Percentiles rank a stretch among this genome's conserved stretches.
Evolutionary conservation across 768 basidiomycete species (phyloP).

Genomic region (Pleurotus cornucopiae): DNA sequence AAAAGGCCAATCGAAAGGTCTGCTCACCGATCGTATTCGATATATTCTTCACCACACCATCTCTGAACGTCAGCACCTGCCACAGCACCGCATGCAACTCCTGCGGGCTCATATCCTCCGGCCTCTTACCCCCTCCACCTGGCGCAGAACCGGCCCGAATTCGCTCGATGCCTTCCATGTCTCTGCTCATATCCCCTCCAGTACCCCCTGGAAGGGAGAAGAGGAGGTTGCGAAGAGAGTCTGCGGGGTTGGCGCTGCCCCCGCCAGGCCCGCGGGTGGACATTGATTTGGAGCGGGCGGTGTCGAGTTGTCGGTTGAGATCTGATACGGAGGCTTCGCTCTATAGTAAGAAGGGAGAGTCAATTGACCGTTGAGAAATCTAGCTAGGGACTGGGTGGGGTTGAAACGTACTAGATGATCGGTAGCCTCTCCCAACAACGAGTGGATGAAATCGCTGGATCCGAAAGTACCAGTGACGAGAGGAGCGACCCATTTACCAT

Average conservation of each 20-base stretch:
- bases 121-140: slow-evolving; percentile 59
- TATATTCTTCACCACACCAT: slow-evolving; percentile 80
- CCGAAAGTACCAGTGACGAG: slow-evolving; percentile 84
- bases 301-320: slow-evolving; percentile 72
- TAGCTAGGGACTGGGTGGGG: background rate
- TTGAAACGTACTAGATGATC: slow-evolving; percentile 50
- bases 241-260: slow-evolving; percentile 31
- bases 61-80: slow-evolving; percentile 83
- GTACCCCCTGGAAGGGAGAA: slow-evolving; percentile 58
- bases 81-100: slow-evolving; percentile 81
- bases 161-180: slow-evolving; percentile 69
- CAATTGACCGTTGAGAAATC: background rate
- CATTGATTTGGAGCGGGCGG: slow-evolving; percentile 54
- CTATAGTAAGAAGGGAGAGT: background rate
- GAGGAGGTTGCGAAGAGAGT: slow-evolving; percentile 57
- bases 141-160: slow-evolving; percentile 49
- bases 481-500: slow-evolving; percentile 73
- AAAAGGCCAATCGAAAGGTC: background rate
- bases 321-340: slow-evolving; percentile 80
- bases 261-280: slow-evolving; percentile 28
- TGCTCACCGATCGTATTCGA: slow-evolving; percentile 60
- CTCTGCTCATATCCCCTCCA: slow-evolving; percentile 62
- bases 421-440: slow-evolving; percentile 66
- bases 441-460: slow-evolving; percentile 74
- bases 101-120: slow-evolving; percentile 84